Evolutionary conservation across 2,329 filamentous ascomycete species (phyloP).

Genomic region (Neofusicoccum umdonicola): DNA sequence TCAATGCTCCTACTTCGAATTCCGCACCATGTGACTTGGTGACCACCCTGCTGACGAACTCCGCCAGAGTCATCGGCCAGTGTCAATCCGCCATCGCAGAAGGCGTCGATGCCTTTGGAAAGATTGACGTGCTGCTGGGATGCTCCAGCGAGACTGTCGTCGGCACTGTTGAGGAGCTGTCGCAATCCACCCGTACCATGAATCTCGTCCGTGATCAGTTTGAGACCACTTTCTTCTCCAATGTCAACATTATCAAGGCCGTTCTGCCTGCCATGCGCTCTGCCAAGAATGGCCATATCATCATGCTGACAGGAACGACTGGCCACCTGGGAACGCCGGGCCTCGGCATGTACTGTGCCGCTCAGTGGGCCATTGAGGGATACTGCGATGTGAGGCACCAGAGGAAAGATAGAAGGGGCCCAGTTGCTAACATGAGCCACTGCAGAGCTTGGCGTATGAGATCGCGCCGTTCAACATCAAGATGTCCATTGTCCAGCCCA

Average conservation of each 20-base stretch:
- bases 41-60: slow-evolving; percentile 12
- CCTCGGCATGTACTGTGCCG: slow-evolving; percentile 85
- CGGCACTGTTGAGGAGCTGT: slow-evolving; percentile 87
- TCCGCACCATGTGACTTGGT: background rate
- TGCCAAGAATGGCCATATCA: slow-evolving; percentile 83
- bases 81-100: slow-evolving; percentile 86
- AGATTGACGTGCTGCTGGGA: slow-evolving; percentile 86
- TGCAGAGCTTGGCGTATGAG: slow-evolving; percentile 79
- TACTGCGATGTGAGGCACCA: slow-evolving; percentile 72
- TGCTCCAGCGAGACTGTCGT: slow-evolving; percentile 87
- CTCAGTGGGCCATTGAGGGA: slow-evolving; percentile 91
- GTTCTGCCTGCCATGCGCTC: slow-evolving; percentile 74
- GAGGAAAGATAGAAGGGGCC: background rate
- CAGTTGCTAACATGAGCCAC: background rate
- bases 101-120: slow-evolving; percentile 77
- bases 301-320: slow-evolving; percentile 83
- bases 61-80: slow-evolving; percentile 57
- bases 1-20: background rate
- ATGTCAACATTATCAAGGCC: slow-evolving; percentile 93
- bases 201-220: slow-evolving; percentile 88
- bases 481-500: slow-evolving; percentile 92
- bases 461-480: slow-evolving; percentile 95
- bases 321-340: slow-evolving; percentile 92
- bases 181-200: slow-evolving; percentile 67
- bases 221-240: slow-evolving; percentile 90